These are phyloP conservation scores for Tricholoma sp. DNA, from an alignment of 768 basidiomycete genomes.

Conservation along the genomic window DNA sequence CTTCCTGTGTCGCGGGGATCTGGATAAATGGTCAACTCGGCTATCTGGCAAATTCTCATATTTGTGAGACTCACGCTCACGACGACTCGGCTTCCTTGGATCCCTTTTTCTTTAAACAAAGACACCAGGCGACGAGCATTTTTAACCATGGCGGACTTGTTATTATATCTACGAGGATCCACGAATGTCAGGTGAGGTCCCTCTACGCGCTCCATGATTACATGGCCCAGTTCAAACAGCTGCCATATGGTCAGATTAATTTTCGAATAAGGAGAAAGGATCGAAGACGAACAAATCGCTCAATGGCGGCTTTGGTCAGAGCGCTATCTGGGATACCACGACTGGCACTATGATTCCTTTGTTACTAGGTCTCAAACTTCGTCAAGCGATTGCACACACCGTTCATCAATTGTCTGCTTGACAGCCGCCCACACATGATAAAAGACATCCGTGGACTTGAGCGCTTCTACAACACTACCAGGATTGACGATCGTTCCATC, in stretches of 20 bases:
- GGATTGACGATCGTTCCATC: slow-evolving; percentile 25
- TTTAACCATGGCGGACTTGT: slow-evolving; percentile 33
- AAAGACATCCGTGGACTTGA: slow-evolving; percentile 16
- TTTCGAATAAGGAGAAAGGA: not conserved
- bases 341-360: slow-evolving; percentile 1
- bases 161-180: slow-evolving; percentile 40
- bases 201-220: slow-evolving; percentile 36
- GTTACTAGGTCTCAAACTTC: slow-evolving; percentile 1
- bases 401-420: slow-evolving; percentile 23
- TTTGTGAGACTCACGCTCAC: slow-evolving; percentile 39
- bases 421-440: slow-evolving; percentile 29
- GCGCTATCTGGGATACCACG: slow-evolving; percentile 7
- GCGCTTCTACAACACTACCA: slow-evolving; percentile 11
- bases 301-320: slow-evolving; percentile 15
- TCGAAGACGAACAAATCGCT: slow-evolving; percentile 24
- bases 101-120: slow-evolving; percentile 36
- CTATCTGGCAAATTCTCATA: not conserved
- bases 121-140: slow-evolving; percentile 36
- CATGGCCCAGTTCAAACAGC: slow-evolving; percentile 47
- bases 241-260: slow-evolving; percentile 20
- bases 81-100: slow-evolving; percentile 36
- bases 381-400: slow-evolving; percentile 6
- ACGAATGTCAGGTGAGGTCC: slow-evolving; percentile 49
- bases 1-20: slow-evolving; percentile 56
- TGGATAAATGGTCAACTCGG: slow-evolving; percentile 15